phyloP scores from a whole-genome alignment of 176 grass and related monocot genomes.

The Oryza officinalis region DNA sequence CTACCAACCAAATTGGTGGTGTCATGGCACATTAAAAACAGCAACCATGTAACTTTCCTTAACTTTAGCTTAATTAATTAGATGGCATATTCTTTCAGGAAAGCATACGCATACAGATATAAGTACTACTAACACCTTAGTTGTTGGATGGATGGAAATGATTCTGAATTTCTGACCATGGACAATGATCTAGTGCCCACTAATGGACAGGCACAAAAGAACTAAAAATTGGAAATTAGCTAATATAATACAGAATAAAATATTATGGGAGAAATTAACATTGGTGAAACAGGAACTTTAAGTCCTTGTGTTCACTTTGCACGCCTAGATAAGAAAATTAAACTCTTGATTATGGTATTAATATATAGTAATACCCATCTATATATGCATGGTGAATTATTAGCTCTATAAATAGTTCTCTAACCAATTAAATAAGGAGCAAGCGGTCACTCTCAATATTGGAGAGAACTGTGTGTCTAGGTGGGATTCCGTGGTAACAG shows the following conservation, averaged over 20 bases:
- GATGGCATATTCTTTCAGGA: constrained; percentile 33
- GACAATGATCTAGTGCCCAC: constrained; percentile 17
- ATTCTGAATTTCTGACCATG: not conserved
- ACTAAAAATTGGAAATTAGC: not conserved
- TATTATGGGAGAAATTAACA: not conserved
- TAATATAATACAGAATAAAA: not conserved
- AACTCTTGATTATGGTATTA: not conserved
- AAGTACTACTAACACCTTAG: not conserved
- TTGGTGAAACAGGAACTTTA: not conserved
- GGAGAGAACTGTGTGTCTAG: not conserved
- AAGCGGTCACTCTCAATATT: not conserved
- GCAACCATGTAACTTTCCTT: not conserved
- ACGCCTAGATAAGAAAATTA: not conserved
- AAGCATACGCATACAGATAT: not conserved
- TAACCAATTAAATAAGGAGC: not conserved
- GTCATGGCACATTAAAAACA: not conserved
- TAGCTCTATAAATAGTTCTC: not conserved
- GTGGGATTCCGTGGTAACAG: not conserved
- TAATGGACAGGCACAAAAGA: not conserved
- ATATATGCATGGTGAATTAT: not conserved
- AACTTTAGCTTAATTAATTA: not conserved
- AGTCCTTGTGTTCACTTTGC: not conserved
- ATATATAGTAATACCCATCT: not conserved
- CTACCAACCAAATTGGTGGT: not conserved
- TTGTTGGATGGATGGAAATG: not conserved